Base-by-base conservation (phyloP, 2,329 filamentous ascomycete genomes). In the Fusarium sp. region DNA sequence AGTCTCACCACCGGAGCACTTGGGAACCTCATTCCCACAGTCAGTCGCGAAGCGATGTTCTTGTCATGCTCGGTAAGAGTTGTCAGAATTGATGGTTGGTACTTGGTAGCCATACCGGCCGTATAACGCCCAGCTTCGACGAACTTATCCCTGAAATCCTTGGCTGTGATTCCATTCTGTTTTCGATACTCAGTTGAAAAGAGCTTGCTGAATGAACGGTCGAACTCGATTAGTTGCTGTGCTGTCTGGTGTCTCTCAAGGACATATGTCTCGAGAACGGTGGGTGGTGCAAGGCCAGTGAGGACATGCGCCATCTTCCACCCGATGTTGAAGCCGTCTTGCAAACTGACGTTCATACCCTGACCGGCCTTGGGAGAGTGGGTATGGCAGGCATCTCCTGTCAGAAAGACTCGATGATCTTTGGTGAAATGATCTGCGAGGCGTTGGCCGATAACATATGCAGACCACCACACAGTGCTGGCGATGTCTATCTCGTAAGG, bases 271-370 rank as follows among this genome's bases (percentile, higher is more conserved):
- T 79, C 69, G 0, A 89, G 77, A 1, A 70, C 53, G 1, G 44
- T 43, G 2, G 54, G 20, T 0, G 48, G 58, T 4, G 66, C 61
- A 14, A 66, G 63, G 1, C 52, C 66, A 4, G 82, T 82, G 33
- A 80, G 72, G 0, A 84, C 82, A 8, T 80, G 73, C 0, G 82
- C 85, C 5, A 89, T 73, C 71, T 89, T 88, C 86, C 86, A 89
- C 1, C 84, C 85, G 0, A 88, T 82, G 49, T 88, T 88, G 74
- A 71, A 75, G 2, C 66, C 78, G 75, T 93, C 90, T 71, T 91
- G 89, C 84, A 93, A 90, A 33, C 84, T 87, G 5, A 91, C 87
- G 66, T 93, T 93, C 90, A 92, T 92, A 10, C 91, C 90, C 75
- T 92, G 89, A 1, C 89, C 89, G 1, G 88, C 89, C 73, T 91